These are phyloP conservation scores for Neurospora hispaniola DNA, from an alignment of 495 filamentous ascomycete genomes.

Conservation along the genomic window DNA sequence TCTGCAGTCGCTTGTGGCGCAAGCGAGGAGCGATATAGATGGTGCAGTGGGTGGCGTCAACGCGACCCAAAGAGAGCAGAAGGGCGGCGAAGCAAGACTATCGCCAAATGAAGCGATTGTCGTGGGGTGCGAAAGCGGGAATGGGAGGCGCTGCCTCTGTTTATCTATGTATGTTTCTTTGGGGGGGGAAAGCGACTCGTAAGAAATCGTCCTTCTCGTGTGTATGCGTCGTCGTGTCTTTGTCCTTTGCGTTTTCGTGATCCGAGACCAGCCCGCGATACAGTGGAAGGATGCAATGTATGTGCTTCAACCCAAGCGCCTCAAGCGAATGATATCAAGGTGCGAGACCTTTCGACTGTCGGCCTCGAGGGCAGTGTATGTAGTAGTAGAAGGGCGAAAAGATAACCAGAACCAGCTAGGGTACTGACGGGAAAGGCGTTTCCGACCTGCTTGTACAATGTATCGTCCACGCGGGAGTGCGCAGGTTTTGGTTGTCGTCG, in stretches of 20 bases:
- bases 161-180: background rate
- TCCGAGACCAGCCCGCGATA: constrained; percentile 29
- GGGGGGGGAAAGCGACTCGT: background rate
- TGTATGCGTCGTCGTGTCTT: constrained; percentile 3
- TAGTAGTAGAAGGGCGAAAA: background rate
- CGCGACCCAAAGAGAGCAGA: constrained; percentile 6
- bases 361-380: background rate
- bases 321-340: constrained; percentile 20
- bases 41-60: constrained; percentile 4
- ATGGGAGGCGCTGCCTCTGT: constrained; percentile 11
- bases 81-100: constrained; percentile 3
- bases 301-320: constrained; percentile 17
- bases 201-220: background rate
- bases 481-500: constrained; percentile 10
- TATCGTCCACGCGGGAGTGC: constrained; percentile 11
- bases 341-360: constrained; percentile 2
- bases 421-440: background rate
- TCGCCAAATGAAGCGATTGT: constrained; percentile 7
- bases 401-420: background rate
- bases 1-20: background rate
- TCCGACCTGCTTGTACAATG: constrained; percentile 11
- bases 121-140: background rate
- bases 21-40: constrained; percentile 6
- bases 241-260: constrained; percentile 6
- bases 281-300: constrained; percentile 12